Evolutionary conservation across 208 protist genomes (phyloP), one percentile per base, ranked within the genome.

Genomic region (Trypanosoma grayi): DNA sequence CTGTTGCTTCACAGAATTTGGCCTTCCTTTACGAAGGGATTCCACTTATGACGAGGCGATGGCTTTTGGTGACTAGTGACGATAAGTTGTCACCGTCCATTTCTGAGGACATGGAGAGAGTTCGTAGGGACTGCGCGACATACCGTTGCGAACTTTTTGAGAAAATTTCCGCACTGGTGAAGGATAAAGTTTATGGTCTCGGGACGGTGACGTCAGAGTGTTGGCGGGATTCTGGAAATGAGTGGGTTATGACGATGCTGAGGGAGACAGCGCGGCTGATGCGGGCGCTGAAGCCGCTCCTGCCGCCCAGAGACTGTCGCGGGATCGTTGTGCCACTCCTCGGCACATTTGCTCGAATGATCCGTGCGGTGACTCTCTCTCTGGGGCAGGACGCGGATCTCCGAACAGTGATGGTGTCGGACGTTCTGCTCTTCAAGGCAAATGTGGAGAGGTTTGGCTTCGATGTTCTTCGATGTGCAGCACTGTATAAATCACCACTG

Each of bases 361-460:
- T 94, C 25, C 77, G 81, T 9, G 70, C 83, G 41, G 80, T 80
- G 20, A 90, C 85, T 9, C 24, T 55, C 30, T 60, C 59, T 14
- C 67, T 60, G 2, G 59, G 24, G 8, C 34, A 90, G 13, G 66
- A 69, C 41, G 45, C 41, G 7, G 53, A 60, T 8, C 22, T 77
- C 45, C 59, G 51, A n/a, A 47, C 34, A 33, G 43, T 58, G 11
- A 65, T 83, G 41, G 9, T 37, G 20, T 64, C 85, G 7, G 88
- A 94, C 54, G 70, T 95, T 45, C 66, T 92, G 36, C 75, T 95
- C 37, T 97, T 94, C 73, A 92, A 88, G 60, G 82, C 81, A 10
- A 97, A 97, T 60, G 78, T 95, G 6, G 87, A 97, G 72, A 81
- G 81, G 41, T 97, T 97, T 60, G 92, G 92, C 28, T 97, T 85